Evolutionary conservation across 495 filamentous ascomycete genomes (phyloP), one percentile per base, ranked within the genome.

Genomic region (Aspergillus taichungensis): DNA sequence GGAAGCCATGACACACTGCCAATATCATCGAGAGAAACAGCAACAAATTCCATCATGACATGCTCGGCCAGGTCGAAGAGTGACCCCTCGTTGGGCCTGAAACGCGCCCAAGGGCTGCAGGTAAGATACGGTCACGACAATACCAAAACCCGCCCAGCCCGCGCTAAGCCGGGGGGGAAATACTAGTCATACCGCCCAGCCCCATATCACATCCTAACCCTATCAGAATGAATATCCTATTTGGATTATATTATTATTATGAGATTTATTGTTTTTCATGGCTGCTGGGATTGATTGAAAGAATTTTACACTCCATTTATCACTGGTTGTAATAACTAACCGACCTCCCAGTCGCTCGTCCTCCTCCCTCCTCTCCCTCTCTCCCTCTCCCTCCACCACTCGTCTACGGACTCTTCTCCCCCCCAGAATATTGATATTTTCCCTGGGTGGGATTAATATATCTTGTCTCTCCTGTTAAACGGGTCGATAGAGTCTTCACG

Each of bases 81-180:
- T 39, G 33, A 12, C 28, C 28, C 28, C 32, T n/a, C n/a, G 18
- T 47, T 41, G 45, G 45, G 45, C 45, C 39, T 36, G 37, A 42
- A 41, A 42, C 29, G 40, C 30, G 30, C 40, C 40, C 40, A 34
- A 34, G 18, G 18, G 18, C 18, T 24, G 18, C 18, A 24, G 18
- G 18, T 24, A 24, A 24, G 18, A 24, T 24, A 18, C 30, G 30
- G 32, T 24, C 38, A 37, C 7, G 35, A 42, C 39, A 28, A 40
- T 48, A 48, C 42, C 32, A 42, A 38, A n/a, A 9, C 46, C 39
- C 42, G 39, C 45, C 31, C 37, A 47, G 42, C 45, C 12, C 8
- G n/a, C 31, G 13, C 43, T 27, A 41, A 47, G 41, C 45, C 30
- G 39, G 6, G 13, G 10, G 35, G 40, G 39, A 44, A 11, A 33